phyloP scores from a whole-genome alignment of 2,329 filamentous ascomycete genomes.

The Paraconiothyrium sp. region DNA sequence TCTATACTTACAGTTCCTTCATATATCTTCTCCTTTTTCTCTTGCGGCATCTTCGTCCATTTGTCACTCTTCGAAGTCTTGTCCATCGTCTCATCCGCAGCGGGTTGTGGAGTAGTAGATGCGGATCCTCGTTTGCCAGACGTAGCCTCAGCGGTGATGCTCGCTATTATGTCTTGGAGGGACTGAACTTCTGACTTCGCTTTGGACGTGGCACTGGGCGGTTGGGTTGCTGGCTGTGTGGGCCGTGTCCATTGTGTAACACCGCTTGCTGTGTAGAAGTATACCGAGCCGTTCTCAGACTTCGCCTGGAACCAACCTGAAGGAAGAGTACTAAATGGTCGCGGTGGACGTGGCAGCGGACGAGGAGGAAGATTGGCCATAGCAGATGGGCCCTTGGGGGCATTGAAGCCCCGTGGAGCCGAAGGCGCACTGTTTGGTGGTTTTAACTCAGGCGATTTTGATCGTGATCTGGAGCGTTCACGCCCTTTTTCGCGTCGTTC shows the following conservation, averaged over 20 bases:
- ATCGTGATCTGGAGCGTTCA: constrained; percentile 59
- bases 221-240: constrained; percentile 68
- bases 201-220: constrained; percentile 69
- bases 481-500: constrained; percentile 64
- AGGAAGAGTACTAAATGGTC: constrained; percentile 70
- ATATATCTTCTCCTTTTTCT: constrained; percentile 95
- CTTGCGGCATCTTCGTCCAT: constrained; percentile 74
- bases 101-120: constrained; percentile 72
- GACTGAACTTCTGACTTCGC: constrained; percentile 76
- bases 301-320: constrained; percentile 85
- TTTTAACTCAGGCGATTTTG: constrained; percentile 58
- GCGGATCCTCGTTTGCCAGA: constrained; percentile 61
- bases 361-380: constrained; percentile 64
- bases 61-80: constrained; percentile 67
- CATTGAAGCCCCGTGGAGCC: constrained; percentile 62
- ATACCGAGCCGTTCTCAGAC: constrained; percentile 72
- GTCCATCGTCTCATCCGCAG: constrained; percentile 63
- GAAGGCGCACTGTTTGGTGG: constrained; percentile 44
- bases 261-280: constrained; percentile 82
- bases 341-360: constrained; percentile 60
- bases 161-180: constrained; percentile 78
- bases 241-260: constrained; percentile 85
- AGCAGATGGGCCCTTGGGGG: constrained; percentile 62
- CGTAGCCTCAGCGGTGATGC: constrained; percentile 76
- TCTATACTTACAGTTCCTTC: constrained; percentile 78